phyloP scores from a whole-genome alignment of 2,329 filamentous ascomycete genomes.

The Phialophora verrucosa region DNA sequence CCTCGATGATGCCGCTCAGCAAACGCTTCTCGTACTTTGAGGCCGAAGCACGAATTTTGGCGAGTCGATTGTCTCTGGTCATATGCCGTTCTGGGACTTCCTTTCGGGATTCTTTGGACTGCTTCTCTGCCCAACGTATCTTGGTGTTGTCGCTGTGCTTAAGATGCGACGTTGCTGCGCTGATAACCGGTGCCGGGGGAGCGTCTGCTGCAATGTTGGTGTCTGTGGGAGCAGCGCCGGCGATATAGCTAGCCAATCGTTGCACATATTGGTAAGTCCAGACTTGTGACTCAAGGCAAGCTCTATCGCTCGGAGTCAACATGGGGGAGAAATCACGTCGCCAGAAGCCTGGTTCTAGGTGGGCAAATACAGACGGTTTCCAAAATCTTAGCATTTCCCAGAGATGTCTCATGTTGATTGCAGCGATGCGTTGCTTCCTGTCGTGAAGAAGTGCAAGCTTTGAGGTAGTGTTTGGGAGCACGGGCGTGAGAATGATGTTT shows the following conservation, averaged over 20 bases:
- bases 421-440: constrained; percentile 54
- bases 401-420: constrained; percentile 69
- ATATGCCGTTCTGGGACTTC: constrained; percentile 37
- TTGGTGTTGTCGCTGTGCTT: constrained; percentile 55
- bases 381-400: constrained; percentile 63
- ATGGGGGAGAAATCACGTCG: constrained; percentile 40
- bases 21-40: constrained; percentile 84
- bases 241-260: constrained; percentile 59
- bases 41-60: constrained; percentile 61
- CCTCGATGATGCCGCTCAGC: constrained; percentile 79
- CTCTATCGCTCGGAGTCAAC: constrained; percentile 42
- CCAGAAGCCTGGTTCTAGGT: constrained; percentile 37
- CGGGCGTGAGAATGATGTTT: constrained; percentile 61
- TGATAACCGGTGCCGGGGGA: constrained; percentile 40
- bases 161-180: constrained; percentile 46
- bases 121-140: constrained; percentile 46
- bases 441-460: constrained; percentile 44
- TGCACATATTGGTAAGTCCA: constrained; percentile 67
- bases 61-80: constrained; percentile 49
- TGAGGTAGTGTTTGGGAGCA: constrained; percentile 47
- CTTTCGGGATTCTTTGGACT: constrained; percentile 23
- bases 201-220: constrained; percentile 41
- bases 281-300: constrained; percentile 50
- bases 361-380: constrained; percentile 36
- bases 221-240: constrained; percentile 45